Evolutionary conservation across 2,329 filamentous ascomycete genomes (phyloP), one percentile per base, ranked within the genome.

Genomic region (Hypoxylon sp.): DNA sequence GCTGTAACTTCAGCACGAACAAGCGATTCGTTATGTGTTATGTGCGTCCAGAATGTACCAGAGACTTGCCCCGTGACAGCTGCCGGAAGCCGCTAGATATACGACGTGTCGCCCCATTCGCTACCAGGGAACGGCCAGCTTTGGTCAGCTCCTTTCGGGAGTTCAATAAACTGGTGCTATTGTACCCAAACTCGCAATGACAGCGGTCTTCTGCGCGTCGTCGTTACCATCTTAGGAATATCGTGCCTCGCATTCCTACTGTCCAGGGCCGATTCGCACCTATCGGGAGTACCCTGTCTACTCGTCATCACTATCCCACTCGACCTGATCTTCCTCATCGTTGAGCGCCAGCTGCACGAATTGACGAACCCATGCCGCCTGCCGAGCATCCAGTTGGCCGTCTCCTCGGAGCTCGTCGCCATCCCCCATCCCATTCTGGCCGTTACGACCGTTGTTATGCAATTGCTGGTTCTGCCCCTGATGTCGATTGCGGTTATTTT

Each of bases 271-370:
- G 53, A 67, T 62, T 62, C 57, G 52, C 49, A 67, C 60, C 62
- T 68, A 62, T 70, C 62, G 61, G 48, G 22, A 53, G 19, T 32
- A 26, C 56, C 47, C 43, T 59, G 49, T 49, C 48, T 65, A 71
- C n/a, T 75, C 72, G 64, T 76, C 72, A 52, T 80, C 81, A 41
- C 78, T 81, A 50, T 82, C 81, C 56, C 79, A 75, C 52, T 81
- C 78, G 26, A 79, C 61, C 15, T 77, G 69, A 69, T 85, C 80
- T 72, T 87, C 84, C 65, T 82, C 77, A 68, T 87, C 84, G 32
- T 82, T 76, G 55, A 86, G 76, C 3, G 84, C 84, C 68, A 85
- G 79, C 72, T 81, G 80, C 50, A 87, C 83, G 71, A 87, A 86
- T 56, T 80, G 79, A 49, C 83, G 79, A 46, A 87, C 77, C 84